Evolutionary conservation across 2,329 filamentous ascomycete species (phyloP).

Genomic region (Rutstroemia sp.): DNA sequence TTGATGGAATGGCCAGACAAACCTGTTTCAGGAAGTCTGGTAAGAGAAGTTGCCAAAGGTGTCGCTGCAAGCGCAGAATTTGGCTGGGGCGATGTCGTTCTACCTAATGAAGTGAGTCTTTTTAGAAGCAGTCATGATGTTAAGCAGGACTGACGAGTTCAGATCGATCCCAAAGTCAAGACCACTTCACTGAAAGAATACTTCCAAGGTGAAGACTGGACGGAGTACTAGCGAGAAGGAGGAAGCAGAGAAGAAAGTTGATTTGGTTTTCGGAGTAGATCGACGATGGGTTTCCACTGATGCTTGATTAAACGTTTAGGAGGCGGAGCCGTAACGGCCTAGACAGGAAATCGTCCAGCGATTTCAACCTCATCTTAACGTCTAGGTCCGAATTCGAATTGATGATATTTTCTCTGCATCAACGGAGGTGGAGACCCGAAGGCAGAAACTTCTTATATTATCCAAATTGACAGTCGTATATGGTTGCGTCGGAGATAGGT

Average conservation of each 20-base stretch:
- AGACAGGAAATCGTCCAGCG: neutral
- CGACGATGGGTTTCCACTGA: neutral
- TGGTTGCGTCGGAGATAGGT: no score
- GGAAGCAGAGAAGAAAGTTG: neutral
- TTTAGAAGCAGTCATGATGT: constrained; percentile 13
- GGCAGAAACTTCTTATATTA: no score
- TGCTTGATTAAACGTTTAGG: neutral
- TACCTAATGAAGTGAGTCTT: constrained; percentile 17
- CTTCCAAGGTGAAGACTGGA: constrained; percentile 18
- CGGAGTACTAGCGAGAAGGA: neutral
- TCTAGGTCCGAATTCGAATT: no score
- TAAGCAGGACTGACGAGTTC: neutral
- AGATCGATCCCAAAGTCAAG: constrained; percentile 18
- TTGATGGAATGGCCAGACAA: constrained; percentile 22
- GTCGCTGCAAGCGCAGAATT: constrained; percentile 30
- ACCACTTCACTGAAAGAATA: constrained; percentile 16
- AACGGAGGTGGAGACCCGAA: no score
- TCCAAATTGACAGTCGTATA: no score
- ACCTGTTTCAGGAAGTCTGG: constrained; percentile 25
- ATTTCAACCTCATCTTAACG: no score
- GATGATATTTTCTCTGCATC: no score
- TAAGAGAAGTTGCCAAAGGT: constrained; percentile 30
- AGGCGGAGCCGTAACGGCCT: no score
- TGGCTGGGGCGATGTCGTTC: constrained; percentile 29
- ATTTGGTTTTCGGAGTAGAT: neutral